phyloP scores from a whole-genome alignment of 371 early-diverging fungal species.

The Parasitella parasitica region DNA sequence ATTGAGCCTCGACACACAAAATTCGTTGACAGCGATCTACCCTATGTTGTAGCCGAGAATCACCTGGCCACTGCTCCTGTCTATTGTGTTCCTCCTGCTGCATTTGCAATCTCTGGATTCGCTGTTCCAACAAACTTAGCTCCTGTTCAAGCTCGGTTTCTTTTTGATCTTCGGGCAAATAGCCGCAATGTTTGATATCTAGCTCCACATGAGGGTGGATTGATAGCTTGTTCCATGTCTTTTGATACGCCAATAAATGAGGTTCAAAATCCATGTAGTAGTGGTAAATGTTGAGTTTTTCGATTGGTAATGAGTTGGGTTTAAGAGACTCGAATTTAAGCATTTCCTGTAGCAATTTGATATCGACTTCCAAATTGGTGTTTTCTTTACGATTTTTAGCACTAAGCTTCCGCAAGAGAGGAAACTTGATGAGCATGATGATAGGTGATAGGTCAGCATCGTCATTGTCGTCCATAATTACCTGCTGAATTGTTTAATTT shows the following conservation, averaged over 20 bases:
- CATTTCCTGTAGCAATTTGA: constrained; percentile 41
- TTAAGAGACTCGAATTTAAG: constrained; percentile 24
- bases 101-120: constrained; percentile 6
- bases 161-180: constrained; percentile 16
- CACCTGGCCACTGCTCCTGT: neutral
- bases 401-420: constrained; percentile 29
- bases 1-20: constrained; percentile 18
- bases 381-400: constrained; percentile 37
- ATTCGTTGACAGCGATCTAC: constrained; percentile 23
- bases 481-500: constrained; percentile 12
- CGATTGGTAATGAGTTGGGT: constrained; percentile 23
- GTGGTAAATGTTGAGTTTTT: constrained; percentile 35
- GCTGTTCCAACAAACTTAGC: constrained; percentile 13
- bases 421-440: constrained; percentile 50
- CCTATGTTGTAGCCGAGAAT: neutral
- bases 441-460: constrained; percentile 41
- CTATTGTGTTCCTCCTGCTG: neutral
- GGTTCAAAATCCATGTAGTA: constrained; percentile 40
- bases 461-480: constrained; percentile 43
- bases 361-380: constrained; percentile 38
- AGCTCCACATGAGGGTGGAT: constrained; percentile 26
- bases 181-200: constrained; percentile 32
- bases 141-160: constrained; percentile 9
- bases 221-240: constrained; percentile 35
- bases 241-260: constrained; percentile 30